These are phyloP conservation scores for Solanum boliviense DNA, from an alignment of 257 asterid genomes.

Conservation along the genomic window DNA sequence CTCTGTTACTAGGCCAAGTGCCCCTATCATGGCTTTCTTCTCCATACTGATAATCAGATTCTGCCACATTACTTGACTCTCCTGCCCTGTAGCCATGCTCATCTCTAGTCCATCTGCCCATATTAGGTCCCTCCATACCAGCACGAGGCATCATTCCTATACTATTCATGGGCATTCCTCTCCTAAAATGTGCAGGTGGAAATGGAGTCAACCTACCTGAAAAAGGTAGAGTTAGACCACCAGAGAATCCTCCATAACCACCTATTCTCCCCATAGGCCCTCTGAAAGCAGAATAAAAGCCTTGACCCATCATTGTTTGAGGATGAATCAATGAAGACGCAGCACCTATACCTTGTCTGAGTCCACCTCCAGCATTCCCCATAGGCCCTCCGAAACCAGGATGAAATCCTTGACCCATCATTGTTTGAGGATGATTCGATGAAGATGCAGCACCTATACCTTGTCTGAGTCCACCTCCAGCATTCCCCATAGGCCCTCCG, in stretches of 20 bases:
- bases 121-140: conserved; percentile 66
- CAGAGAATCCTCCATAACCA: conserved; percentile 69
- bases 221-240: conserved; percentile 54
- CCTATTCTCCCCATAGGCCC: conserved; percentile 82
- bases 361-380: conserved; percentile 54
- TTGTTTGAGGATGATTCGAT: not conserved
- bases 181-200: conserved; percentile 74
- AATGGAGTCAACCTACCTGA: conserved; percentile 61
- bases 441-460: conserved; percentile 66
- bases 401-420: too few relatives aligned
- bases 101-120: conserved; percentile 80
- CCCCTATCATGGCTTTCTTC: conserved; percentile 69
- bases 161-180: conserved; percentile 77
- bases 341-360: conserved; percentile 63
- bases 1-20: conserved; percentile 11
- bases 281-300: conserved; percentile 8
- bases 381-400: conserved; percentile 46
- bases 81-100: conserved; percentile 74
- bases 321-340: conserved; percentile 34
- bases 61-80: conserved; percentile 81
- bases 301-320: too few relatives aligned
- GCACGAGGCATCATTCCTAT: conserved; percentile 81
- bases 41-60: conserved; percentile 70
- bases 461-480: conserved; percentile 59
- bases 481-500: conserved; percentile 76